Evolutionary conservation across 352 stramenopile species (phyloP), one percentile per base, ranked within the genome.

Genomic region (Phytophthora cactorum): DNA sequence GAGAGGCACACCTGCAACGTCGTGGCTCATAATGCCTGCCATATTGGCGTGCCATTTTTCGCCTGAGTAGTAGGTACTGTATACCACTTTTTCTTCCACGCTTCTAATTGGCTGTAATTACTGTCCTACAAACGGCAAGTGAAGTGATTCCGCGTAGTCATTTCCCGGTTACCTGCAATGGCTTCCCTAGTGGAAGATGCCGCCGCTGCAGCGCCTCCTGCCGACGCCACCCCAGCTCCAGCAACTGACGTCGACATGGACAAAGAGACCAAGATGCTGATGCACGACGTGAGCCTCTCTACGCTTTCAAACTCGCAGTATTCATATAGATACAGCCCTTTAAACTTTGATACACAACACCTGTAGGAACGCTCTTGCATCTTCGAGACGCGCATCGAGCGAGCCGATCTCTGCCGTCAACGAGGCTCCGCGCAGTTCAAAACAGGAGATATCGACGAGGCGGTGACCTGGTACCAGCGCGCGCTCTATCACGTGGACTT

Each of bases 401-500:
- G 74, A 28, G 86, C 88, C 0, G 73, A 78, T 39, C 55, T 78
- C 51, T 95, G 88, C 57, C 86, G 84, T 31, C 81, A 89, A 53
- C 75, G 78, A 45, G 88, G 88, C n/a, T 91, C 84, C 0, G 63
- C 52, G 12, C 65, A 79, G 7, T 92, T 91, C 44, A 90, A 90
- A 52, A 34, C 46, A 28, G 81, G 86, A 28, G 56, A 92, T 49
- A n/a, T 81, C 10, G 34, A 52, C 1, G 53, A 68, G 6, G 88
- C 88, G 2, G 55, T 93, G 46, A 46, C 78, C 46, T 95, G 81
- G 82, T 95, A 94, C 71, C 66, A 92, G 52, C 88, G 88, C 28
- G 86, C 86, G 44, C 68, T 94, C 5, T 90, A 79, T 55, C 88
- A 95, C 60, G 83, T 92, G 49, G 84, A 94, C 39, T 95, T 95